A percentile compares a stretch with the other conserved stretches of the same genome.
Evolutionary conservation across 2,329 filamentous ascomycete species (phyloP).

Genomic region (Arachnopeziza araneosa): DNA sequence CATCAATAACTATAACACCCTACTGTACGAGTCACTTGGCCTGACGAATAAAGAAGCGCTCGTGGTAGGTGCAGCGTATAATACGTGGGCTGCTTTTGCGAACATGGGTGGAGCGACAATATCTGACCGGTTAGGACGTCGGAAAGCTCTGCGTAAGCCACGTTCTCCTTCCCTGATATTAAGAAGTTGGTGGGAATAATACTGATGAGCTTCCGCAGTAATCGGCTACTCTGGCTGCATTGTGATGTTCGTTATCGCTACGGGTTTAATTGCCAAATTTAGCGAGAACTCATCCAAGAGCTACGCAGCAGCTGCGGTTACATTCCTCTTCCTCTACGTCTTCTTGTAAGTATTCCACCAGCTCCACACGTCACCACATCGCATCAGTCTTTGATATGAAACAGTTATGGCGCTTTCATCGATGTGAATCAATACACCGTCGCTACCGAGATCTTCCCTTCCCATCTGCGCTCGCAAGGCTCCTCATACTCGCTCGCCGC

Average conservation of each 20-base stretch:
- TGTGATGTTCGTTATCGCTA: slow-evolving; percentile 9
- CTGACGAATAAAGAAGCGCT: slow-evolving; percentile 8
- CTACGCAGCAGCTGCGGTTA: slow-evolving; percentile 7
- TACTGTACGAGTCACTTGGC: slow-evolving; percentile 10
- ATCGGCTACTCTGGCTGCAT: slow-evolving; percentile 6
- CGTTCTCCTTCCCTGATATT: neutral
- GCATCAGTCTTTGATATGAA: neutral
- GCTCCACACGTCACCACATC: neutral
- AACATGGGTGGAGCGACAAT: slow-evolving; percentile 8
- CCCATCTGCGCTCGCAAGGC: slow-evolving; percentile 12
- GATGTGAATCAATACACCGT: slow-evolving; percentile 12
- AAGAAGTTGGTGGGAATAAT: neutral
- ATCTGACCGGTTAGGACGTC: slow-evolving; percentile 8
- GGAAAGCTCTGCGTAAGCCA: slow-evolving; percentile 7
- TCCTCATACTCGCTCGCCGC: slow-evolving; percentile 4
- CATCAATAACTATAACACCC: slow-evolving; percentile 12
- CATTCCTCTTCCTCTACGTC: slow-evolving; percentile 13
- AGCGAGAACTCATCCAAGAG: slow-evolving; percentile 4
- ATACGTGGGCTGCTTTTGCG: slow-evolving; percentile 11
- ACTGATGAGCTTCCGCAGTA: neutral
- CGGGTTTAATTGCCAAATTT: slow-evolving; percentile 9
- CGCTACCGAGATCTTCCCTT: slow-evolving; percentile 9
- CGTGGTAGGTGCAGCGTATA: slow-evolving; percentile 9
- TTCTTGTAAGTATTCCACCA: slow-evolving; percentile 5
- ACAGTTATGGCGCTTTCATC: slow-evolving; percentile 9